Percentiles rank a stretch among this genome's conserved stretches.
Conservation (phyloP, 352 stramenopile species). For the Globisporangium carolinianum region DNA sequence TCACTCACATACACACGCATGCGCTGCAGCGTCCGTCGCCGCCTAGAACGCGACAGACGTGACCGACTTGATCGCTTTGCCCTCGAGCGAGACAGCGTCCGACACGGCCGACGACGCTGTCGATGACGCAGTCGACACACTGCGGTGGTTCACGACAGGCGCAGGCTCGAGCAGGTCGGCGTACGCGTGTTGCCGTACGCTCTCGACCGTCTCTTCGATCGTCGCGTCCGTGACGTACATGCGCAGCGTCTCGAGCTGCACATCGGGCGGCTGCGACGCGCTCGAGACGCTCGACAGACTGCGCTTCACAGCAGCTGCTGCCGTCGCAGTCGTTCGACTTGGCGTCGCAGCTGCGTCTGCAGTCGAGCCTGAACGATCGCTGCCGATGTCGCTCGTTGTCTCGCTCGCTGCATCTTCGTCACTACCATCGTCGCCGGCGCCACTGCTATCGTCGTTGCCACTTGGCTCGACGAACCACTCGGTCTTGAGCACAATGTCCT, state of each 20-base stretch:
- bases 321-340: background rate
- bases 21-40: too few relatives aligned
- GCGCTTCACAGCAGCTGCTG: background rate
- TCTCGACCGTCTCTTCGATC: conserved; percentile 16
- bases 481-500: conserved; percentile 55
- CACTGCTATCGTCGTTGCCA: conserved; percentile 15
- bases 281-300: conserved; percentile 4
- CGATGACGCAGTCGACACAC: conserved; percentile 4
- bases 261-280: conserved; percentile 1
- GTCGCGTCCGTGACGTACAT: conserved; percentile 53
- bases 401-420: conserved; percentile 4
- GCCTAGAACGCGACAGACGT: conserved; percentile 14
- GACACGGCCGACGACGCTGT: background rate
- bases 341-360: too few relatives aligned
- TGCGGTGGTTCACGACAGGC: conserved; percentile 4
- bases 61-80: conserved; percentile 10
- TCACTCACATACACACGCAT: background rate
- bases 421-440: conserved; percentile 12
- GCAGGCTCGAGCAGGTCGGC: conserved; percentile 27
- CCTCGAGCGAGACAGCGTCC: background rate
- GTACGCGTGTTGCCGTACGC: conserved; percentile 16
- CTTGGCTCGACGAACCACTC: conserved; percentile 58
- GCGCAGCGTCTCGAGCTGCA: conserved; percentile 48
- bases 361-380: background rate
- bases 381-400: background rate